A percentile compares a stretch with the other conserved stretches of the same genome.
Conservation (phyloP, 768 basidiomycete genomes). For the Phylloporus sp. region DNA sequence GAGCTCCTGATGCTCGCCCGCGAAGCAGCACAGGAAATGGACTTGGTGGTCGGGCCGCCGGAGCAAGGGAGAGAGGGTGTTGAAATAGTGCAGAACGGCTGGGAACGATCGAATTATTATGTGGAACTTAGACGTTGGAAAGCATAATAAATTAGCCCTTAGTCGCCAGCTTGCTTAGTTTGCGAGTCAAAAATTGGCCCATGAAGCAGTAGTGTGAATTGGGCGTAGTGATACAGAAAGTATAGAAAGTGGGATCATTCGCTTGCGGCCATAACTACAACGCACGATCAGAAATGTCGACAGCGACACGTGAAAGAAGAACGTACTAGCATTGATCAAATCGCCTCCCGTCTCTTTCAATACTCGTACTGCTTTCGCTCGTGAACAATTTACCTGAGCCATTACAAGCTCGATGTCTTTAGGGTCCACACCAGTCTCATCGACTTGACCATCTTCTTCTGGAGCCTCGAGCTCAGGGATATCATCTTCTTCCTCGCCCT, state of each 20-base stretch:
- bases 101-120: conserved; percentile 90
- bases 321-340: conserved; percentile 94
- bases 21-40: conserved; percentile 59
- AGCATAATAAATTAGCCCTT: too few relatives aligned
- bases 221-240: conserved; percentile 30
- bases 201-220: conserved; percentile 21
- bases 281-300: conserved; percentile 11
- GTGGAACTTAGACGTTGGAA: conserved; percentile 70
- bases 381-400: conserved; percentile 80
- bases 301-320: not conserved
- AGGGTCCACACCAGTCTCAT: conserved; percentile 85
- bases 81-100: conserved; percentile 68
- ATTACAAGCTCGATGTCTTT: conserved; percentile 97
- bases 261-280: conserved; percentile 87
- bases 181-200: not conserved
- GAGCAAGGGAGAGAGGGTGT: conserved; percentile 40
- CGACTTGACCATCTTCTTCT: conserved; percentile 77
- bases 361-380: conserved; percentile 87
- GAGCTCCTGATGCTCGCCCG: conserved; percentile 65
- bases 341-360: conserved; percentile 92
- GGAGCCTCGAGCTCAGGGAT: conserved; percentile 80
- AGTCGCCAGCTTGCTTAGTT: too few relatives aligned
- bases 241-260: conserved; percentile 50
- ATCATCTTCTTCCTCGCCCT: conserved; percentile 68
- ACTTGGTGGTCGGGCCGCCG: conserved; percentile 46